Evolutionary conservation across 306 rosid genomes (phyloP), one percentile per base, ranked within the genome.

Genomic region (Carpinus fangiana): DNA sequence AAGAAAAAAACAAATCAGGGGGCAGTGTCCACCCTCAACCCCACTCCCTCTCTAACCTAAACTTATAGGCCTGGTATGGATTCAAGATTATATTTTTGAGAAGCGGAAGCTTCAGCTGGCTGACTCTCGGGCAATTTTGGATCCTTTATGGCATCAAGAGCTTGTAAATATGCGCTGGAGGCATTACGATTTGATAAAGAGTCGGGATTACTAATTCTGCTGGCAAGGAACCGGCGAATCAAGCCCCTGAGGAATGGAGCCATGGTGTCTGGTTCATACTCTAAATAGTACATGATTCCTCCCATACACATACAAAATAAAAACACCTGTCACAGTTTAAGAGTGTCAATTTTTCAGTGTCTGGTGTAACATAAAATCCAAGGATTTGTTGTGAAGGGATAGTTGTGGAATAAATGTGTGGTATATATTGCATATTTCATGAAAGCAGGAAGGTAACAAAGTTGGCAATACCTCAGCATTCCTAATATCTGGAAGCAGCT

Each of bases 251-350:
- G 92, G 68, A 94, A 88, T 46, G 97, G 98, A 41, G 98, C 93
- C 98, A 94, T 94, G 48, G 98, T 94, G 72, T 89, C 97, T 66
- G 97, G 97, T 82, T 94, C 97, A 52, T 94, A 83, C 59, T 94
- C 97, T 82, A 94, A 87, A 89, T 88, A 94, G 80, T 92, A 94
- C 97, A 94, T 94, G 76, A 94, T 92, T 69, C 97, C 97, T 82
- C 98, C 98, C 98, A 94, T 94, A 76, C 95, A 92, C 73, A 88
- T 52, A 60, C 89, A 88, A 82, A 94, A 94, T 87, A 94, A 75
- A 83, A 92, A 84, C 73, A 90, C 97, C 97, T 90, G 90, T 70
- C 73, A 61, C 53, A 56, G 74, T 80, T 38, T 51, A 73, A 79
- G 18, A 14, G 50, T 43, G 26, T 66, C 51, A 36, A 66, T n/a